Conservation (phyloP, 139 green algal species). For the Astrephomene gubernaculifera region DNA sequence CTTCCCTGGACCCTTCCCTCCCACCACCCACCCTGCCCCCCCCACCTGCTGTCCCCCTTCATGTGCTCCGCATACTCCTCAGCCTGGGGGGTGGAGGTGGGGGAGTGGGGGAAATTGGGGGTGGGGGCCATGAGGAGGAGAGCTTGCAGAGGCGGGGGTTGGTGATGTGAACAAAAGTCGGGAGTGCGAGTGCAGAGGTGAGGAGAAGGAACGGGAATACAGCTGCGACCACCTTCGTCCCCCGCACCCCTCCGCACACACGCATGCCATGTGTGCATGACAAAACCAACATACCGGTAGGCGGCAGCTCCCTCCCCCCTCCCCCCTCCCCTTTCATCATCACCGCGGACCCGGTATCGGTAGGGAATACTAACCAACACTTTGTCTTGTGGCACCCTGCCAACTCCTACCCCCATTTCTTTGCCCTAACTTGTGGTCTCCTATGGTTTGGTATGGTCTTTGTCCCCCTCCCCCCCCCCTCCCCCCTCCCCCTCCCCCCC, state of each 20-base stretch:
- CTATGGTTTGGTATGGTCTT: too few species aligned
- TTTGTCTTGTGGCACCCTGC: too few species aligned
- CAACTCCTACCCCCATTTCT: neutral
- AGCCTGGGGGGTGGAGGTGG: neutral
- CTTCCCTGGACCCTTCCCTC: neutral
- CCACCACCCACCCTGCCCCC: neutral
- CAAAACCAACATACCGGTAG: too few species aligned
- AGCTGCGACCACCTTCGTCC: too few species aligned
- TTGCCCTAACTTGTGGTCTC: too few species aligned
- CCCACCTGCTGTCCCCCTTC: neutral
- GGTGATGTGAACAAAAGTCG: neutral
- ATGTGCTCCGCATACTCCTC: slow-evolving; percentile 20
- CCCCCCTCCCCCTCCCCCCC: slow-evolving; percentile 56
- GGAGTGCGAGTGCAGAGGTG: neutral
- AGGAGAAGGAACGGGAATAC: neutral
- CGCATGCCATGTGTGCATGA: too few species aligned
- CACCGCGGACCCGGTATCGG: too few species aligned
- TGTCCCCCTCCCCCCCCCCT: neutral
- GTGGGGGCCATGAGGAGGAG: too few species aligned
- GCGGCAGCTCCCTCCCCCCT: neutral
- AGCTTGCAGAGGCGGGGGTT: neutral
- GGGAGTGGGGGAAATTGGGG: neutral
- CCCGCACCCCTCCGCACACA: too few species aligned
- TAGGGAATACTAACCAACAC: too few species aligned
- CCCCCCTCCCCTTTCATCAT: neutral